Percentiles rank a stretch among this genome's conserved stretches.
Evolutionary conservation across 352 stramenopile genomes (phyloP).

Genomic region (Phytophthora citricola): DNA sequence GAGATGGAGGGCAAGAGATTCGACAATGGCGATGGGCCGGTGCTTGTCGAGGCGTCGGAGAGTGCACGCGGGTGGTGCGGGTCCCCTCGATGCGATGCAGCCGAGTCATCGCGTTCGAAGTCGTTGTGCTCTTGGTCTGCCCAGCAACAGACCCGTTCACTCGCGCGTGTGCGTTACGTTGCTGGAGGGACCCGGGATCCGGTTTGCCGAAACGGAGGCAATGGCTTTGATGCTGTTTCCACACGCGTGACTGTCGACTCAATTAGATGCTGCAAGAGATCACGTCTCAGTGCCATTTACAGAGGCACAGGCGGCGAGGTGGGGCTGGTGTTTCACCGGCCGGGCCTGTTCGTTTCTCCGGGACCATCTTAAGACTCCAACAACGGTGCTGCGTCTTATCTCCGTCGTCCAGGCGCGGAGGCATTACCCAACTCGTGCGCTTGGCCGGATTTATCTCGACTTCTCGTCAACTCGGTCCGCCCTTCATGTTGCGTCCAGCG

Average conservation of each 20-base stretch:
- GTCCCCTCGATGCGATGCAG: slow-evolving; percentile 25
- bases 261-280: slow-evolving; percentile 13
- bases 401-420: background rate
- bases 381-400: slow-evolving; percentile 35
- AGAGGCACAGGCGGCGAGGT: slow-evolving; percentile 4
- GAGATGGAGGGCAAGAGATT: slow-evolving; percentile 54
- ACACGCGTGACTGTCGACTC: slow-evolving; percentile 14
- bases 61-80: background rate
- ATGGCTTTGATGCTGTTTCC: slow-evolving; percentile 18
- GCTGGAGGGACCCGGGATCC: background rate
- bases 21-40: slow-evolving; percentile 16
- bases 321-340: slow-evolving; percentile 6
- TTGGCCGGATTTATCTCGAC: slow-evolving; percentile 33
- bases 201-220: slow-evolving; percentile 29
- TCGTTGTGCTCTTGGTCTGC: background rate
- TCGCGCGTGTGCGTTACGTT: slow-evolving; percentile 27
- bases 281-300: slow-evolving; percentile 25
- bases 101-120: slow-evolving; percentile 22
- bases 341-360: slow-evolving; percentile 23
- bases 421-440: background rate
- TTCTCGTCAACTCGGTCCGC: slow-evolving; percentile 18
- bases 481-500: slow-evolving; percentile 16
- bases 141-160: slow-evolving; percentile 3
- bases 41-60: slow-evolving; percentile 4
- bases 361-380: slow-evolving; percentile 33